Conservation (phyloP, 208 protist genomes). For the Novymonas esmeraldas region DNA sequence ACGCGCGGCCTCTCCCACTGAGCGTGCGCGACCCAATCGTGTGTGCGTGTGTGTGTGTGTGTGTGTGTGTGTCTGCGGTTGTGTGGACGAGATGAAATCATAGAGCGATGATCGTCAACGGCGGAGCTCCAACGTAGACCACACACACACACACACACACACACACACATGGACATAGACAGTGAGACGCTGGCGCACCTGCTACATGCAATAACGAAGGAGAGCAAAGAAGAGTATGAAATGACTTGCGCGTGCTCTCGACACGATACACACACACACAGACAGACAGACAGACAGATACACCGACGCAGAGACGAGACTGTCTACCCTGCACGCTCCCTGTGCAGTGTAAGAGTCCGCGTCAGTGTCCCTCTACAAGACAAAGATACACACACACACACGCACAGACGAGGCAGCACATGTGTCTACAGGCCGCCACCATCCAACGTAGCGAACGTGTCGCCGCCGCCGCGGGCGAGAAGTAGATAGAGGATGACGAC, state of each 20-base stretch:
- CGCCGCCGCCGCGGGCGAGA: constrained; percentile 9
- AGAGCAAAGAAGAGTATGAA: too few relatives aligned
- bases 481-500: constrained; percentile 22
- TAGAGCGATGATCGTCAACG: too few relatives aligned
- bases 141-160: neutral
- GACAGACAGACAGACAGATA: constrained; percentile 4
- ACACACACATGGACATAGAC: neutral
- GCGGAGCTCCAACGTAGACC: neutral
- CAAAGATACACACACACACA: neutral
- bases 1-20: too few relatives aligned
- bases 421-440: neutral
- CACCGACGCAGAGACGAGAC: neutral
- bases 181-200: neutral
- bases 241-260: too few relatives aligned
- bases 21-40: too few relatives aligned
- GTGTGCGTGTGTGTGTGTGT: neutral
- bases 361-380: too few relatives aligned
- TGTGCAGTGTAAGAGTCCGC: too few relatives aligned
- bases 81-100: neutral
- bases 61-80: neutral
- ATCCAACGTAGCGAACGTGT: constrained; percentile 10
- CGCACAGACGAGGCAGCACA: neutral
- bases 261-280: too few relatives aligned
- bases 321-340: too few relatives aligned
- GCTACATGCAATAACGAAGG: neutral